These are phyloP conservation scores for Malus orientalis DNA, from an alignment of 306 rosid species.

Conservation along the genomic window DNA sequence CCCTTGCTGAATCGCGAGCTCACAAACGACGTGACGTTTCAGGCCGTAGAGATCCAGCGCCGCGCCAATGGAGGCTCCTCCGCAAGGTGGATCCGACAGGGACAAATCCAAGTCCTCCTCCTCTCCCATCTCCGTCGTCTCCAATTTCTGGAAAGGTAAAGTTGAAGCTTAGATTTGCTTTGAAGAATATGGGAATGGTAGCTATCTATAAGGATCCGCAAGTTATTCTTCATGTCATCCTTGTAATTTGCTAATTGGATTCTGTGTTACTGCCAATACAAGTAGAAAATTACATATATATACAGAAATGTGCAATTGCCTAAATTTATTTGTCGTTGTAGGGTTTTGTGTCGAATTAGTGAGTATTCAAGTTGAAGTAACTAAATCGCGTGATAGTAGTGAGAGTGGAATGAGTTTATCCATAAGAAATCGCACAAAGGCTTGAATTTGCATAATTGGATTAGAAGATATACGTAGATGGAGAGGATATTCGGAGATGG, in stretches of 20 bases:
- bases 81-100: constrained; percentile 64
- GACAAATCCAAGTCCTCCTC: constrained; percentile 56
- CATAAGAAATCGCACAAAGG: background rate
- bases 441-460: background rate
- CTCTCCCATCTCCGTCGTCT: constrained; percentile 71
- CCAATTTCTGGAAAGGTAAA: no score
- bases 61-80: constrained; percentile 45
- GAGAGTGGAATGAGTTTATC: background rate
- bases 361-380: background rate
- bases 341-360: background rate
- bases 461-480: background rate
- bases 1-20: background rate
- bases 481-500: background rate
- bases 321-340: background rate
- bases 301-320: background rate
- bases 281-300: background rate
- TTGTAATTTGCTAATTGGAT: background rate
- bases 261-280: background rate
- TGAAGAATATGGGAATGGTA: no score
- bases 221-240: no score
- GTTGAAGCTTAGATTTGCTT: no score
- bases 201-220: no score
- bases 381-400: background rate
- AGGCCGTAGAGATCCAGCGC: constrained; percentile 1
- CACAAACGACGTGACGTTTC: background rate